Base-by-base conservation (phyloP, 495 filamentous ascomycete species). In the Hypomontagnella monticulosa region DNA sequence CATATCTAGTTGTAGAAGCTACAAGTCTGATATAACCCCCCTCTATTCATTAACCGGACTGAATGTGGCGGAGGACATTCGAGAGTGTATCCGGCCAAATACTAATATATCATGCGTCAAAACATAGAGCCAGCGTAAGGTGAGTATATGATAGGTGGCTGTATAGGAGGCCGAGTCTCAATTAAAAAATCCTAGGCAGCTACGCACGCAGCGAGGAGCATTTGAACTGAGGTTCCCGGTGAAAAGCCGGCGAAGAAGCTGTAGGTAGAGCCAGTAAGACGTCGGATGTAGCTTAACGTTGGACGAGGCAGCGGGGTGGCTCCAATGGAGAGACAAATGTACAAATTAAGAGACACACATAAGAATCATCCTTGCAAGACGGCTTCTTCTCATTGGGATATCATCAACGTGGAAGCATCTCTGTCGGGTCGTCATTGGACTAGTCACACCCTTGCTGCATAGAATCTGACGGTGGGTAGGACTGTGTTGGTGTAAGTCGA, bases 391-490 rank as follows among this genome's bases (percentile, higher is more conserved):
- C n/a, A 51, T 63, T 68, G 40, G 66, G 34, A 57, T 9, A 37
- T 56, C 19, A 36, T 36, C 18, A 42, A 41, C 44, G 55, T 50
- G 36, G 56, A 50, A 60, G 27, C 33, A 40, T 42, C 38, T 52
- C 38, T 50, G 32, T 19, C 11, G 16, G 34, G 10, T 46, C 50
- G 32, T 43, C 18, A 64, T 69, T 69, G 66, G 66, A 53, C 10
- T 1, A 54, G 50, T 48, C 16, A 38, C 33, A 64, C 18, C 66
- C 60, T 46, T 40, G 60, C 43, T 57, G 56, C 66, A 64, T 38
- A 34, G 15, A 63, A 58, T 37, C 50, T 52, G 49, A 63, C 55
- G 66, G 66, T 60, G 66, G 55, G 66, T 69, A 69, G 49, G 66
- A 64, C 59, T 37, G 36, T 61, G 54, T 64, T 64, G 42, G 51